Percentiles rank a stretch among this genome's conserved stretches.
phyloP scores from a whole-genome alignment of 306 rosid genomes.

The Lablab purpureus region DNA sequence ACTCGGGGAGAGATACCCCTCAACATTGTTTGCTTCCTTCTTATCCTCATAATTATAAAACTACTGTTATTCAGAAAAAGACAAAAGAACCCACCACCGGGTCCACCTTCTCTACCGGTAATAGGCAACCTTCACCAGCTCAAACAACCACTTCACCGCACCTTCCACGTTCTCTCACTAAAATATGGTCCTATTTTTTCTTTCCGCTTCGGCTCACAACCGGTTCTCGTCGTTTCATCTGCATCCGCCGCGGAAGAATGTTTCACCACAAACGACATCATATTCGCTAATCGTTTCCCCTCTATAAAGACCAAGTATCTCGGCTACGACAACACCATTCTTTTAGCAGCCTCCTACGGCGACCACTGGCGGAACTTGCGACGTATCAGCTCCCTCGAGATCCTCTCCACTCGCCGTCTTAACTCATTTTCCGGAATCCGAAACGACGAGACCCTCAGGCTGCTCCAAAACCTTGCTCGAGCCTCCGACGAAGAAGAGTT shows the following conservation, averaged over 20 bases:
- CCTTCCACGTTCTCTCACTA: conserved; percentile 47
- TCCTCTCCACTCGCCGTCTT: conserved; percentile 61
- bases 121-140: conserved; percentile 69
- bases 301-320: conserved; percentile 50
- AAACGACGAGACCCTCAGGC: conserved; percentile 53
- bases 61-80: conserved; percentile 35
- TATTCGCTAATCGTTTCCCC: conserved; percentile 61
- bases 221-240: conserved; percentile 59
- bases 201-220: conserved; percentile 44
- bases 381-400: conserved; percentile 66
- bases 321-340: conserved; percentile 53
- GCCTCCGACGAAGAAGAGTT: conserved; percentile 14
- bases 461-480: conserved; percentile 40
- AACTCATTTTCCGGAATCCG: conserved; percentile 54
- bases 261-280: conserved; percentile 72
- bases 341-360: conserved; percentile 55
- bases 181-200: conserved; percentile 56
- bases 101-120: conserved; percentile 62
- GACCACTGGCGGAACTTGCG: conserved; percentile 89
- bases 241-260: conserved; percentile 62
- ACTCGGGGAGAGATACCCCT: too few species aligned
- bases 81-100: conserved; percentile 58
- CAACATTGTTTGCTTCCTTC: neutral
- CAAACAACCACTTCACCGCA: conserved; percentile 49
- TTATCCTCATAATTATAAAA: conserved; percentile 36